Conservation (phyloP, 2,329 filamentous ascomycete genomes). For the Cercospora sojina region DNA sequence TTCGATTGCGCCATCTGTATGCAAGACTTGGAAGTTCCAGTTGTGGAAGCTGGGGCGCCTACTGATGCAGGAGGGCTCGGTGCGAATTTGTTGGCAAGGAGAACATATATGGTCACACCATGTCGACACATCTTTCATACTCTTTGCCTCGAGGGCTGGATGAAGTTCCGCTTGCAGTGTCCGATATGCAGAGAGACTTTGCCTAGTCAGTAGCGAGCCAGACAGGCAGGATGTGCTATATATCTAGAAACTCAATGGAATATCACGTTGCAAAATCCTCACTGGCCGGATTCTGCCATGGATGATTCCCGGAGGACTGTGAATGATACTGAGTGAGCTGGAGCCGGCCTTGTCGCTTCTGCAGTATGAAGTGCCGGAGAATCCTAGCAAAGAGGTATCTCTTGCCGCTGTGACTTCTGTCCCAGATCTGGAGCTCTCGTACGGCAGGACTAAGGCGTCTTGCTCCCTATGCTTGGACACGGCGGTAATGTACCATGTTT, state of each 20-base stretch:
- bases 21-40: conserved; percentile 84
- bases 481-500: background rate
- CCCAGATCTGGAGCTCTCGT: background rate
- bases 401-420: background rate
- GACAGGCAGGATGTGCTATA: background rate
- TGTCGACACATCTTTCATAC: conserved; percentile 96
- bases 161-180: conserved; percentile 88
- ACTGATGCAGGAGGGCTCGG: conserved; percentile 46
- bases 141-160: conserved; percentile 89
- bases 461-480: background rate
- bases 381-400: background rate
- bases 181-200: conserved; percentile 90
- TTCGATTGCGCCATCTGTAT: conserved; percentile 97
- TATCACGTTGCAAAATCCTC: background rate
- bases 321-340: background rate
- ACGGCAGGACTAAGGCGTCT: background rate
- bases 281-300: background rate
- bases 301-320: background rate
- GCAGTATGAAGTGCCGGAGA: background rate
- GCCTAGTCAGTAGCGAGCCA: conserved; percentile 55
- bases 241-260: background rate
- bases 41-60: conserved; percentile 57
- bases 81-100: conserved; percentile 69
- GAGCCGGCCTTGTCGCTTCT: background rate
- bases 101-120: conserved; percentile 94